Evolutionary conservation across 352 stramenopile genomes (phyloP), one percentile per base, ranked within the genome.

Genomic region (Achlya hypogyna): DNA sequence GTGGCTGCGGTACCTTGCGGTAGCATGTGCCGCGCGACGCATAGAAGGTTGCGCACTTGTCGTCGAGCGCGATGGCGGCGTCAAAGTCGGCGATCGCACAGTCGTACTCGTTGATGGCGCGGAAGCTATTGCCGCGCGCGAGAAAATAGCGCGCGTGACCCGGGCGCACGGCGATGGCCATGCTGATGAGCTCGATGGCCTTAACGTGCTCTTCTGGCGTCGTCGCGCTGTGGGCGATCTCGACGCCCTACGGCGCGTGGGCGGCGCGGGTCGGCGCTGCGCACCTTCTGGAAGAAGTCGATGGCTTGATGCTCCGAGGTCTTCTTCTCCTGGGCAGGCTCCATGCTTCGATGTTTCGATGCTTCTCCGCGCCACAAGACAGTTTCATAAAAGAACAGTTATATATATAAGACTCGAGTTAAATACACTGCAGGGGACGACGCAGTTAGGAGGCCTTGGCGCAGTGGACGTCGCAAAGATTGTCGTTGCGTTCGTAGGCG

Each of bases 141-240:
- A 89, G 74, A 68, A 89, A 92, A 63, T 91, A 92, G 4, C 84
- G 77, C 42, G 84, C 72, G 56, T 92, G 84, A 31, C 81, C 80
- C n/a, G 59, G 68, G 32, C 82, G 80, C 12, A 91, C 79, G 1
- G 84, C 81, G 28, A 92, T 89, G 27, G 82, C 82, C 53, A 92
- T 72, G 32, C 77, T 88, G 63, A 89, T 86, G 32, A 75, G 77
- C 69, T 92, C 84, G 59, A 91, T 92, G 3, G 84, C 81, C 16
- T 75, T 77, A 23, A 81, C 78, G 43, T 89, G 79, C n/a, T 89
- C 82, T 31, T 89, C 82, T 58, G 73, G 73, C 1, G 66, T 76
- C 14, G 72, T 72, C 0, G 82, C 80, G 28, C 74, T 76, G 52
- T 92, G 84, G 1, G 79, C 72, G 20, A 88, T 72, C 54, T 91